A percentile compares a stretch with the other conserved stretches of the same genome.
These are phyloP conservation scores for Ambrosiella beaveri DNA, from an alignment of 2,329 filamentous ascomycete genomes.

Conservation along the genomic window DNA sequence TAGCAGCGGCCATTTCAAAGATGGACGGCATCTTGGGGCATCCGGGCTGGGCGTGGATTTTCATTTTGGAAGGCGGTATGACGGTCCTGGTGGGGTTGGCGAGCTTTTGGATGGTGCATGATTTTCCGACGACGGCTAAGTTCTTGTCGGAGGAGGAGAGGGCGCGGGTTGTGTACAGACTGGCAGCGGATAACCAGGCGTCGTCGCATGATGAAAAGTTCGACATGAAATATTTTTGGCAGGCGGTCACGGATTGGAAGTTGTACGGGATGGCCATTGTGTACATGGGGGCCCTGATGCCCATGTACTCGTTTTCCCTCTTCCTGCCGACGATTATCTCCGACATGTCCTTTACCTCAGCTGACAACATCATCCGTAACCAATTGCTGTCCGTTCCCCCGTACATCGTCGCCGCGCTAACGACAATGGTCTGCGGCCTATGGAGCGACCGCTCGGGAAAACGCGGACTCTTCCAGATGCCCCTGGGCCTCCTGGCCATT, in stretches of 20 bases:
- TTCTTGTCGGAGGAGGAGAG: constrained; percentile 59
- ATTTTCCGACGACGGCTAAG: constrained; percentile 60
- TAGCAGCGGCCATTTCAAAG: constrained; percentile 53
- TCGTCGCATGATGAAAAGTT: constrained; percentile 63
- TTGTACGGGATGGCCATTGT: constrained; percentile 59
- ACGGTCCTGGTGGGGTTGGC: constrained; percentile 51
- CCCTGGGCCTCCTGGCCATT: constrained; percentile 51
- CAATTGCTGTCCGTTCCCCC: constrained; percentile 31
- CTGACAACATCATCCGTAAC: constrained; percentile 21
- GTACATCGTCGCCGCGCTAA: constrained; percentile 23
- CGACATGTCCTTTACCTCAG: constrained; percentile 26
- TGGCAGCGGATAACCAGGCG: constrained; percentile 54
- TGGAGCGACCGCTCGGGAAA: constrained; percentile 56
- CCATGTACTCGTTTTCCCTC: constrained; percentile 58
- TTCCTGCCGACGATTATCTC: constrained; percentile 68
- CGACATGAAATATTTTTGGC: constrained; percentile 53
- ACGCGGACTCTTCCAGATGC: constrained; percentile 68
- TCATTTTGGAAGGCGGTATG: constrained; percentile 51
- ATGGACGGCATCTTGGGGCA: constrained; percentile 47
- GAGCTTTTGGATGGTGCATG: constrained; percentile 64
- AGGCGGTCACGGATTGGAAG: constrained; percentile 66
- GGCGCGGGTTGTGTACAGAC: constrained; percentile 50
- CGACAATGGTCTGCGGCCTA: constrained; percentile 33
- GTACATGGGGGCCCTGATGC: constrained; percentile 60
- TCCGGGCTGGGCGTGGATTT: constrained; percentile 47